phyloP scores from a whole-genome alignment of 1,139 yeast genomes.

The Nakaseomyces bracarensis region DNA sequence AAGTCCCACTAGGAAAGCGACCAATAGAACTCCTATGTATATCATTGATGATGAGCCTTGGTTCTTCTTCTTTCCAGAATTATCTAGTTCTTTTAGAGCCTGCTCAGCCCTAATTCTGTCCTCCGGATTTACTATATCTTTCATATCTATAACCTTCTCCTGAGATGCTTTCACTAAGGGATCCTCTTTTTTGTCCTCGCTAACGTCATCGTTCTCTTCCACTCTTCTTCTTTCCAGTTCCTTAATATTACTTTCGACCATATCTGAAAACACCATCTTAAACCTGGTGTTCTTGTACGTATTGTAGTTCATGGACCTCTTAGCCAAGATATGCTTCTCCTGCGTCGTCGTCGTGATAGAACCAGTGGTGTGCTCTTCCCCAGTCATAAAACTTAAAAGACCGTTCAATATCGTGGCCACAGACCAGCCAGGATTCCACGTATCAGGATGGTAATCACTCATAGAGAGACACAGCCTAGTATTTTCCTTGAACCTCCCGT shows the following conservation, averaged over 20 bases:
- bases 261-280: conserved; percentile 57
- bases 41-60: conserved; percentile 22
- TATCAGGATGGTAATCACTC: conserved; percentile 88
- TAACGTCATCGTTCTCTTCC: conserved; percentile 12
- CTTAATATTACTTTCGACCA: conserved; percentile 41
- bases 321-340: conserved; percentile 40
- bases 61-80: conserved; percentile 10
- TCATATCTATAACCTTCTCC: conserved; percentile 29
- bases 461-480: conserved; percentile 77
- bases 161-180: conserved; percentile 25
- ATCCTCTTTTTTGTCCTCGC: conserved; percentile 11
- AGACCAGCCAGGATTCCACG: conserved; percentile 96
- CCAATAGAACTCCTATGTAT: conserved; percentile 30
- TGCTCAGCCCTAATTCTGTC: conserved; percentile 39
- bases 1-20: conserved; percentile 28
- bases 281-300: conserved; percentile 43
- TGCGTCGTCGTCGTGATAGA: conserved; percentile 46
- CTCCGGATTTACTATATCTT: conserved; percentile 39
- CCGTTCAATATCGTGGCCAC: conserved; percentile 83
- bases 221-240: conserved; percentile 21
- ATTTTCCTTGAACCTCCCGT: conserved; percentile 68
- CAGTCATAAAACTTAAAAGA: conserved; percentile 74
- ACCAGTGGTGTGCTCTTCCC: conserved; percentile 51
- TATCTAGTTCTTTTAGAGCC: conserved; percentile 11
- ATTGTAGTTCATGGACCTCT: conserved; percentile 59